These are phyloP conservation scores for Tetracentron sinense DNA, from an alignment of 164 flowering plant species.

Conservation along the genomic window DNA sequence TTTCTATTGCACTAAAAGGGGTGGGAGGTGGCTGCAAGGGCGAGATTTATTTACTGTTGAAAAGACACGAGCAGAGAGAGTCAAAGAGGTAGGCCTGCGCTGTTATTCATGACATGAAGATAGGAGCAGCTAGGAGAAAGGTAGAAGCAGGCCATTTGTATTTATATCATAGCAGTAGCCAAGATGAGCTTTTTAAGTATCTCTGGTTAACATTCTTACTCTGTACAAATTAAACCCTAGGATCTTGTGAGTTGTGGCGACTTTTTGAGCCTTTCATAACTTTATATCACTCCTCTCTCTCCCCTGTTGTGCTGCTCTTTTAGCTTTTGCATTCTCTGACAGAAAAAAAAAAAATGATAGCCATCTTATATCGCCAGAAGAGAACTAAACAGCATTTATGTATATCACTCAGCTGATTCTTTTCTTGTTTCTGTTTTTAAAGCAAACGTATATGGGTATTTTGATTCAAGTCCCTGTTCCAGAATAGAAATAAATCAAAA, in stretches of 20 bases:
- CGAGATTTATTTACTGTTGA: conserved; percentile 4
- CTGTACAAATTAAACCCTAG: conserved; percentile 11
- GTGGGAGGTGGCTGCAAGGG: not conserved
- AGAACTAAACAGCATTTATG: too few species aligned
- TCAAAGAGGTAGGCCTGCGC: conserved; percentile 13
- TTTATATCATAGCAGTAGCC: conserved; percentile 14
- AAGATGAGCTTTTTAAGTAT: conserved; percentile 4
- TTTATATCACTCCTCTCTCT: not conserved
- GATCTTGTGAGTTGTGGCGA: conserved; percentile 4
- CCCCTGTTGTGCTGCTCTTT: not conserved
- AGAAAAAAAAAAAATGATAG: too few species aligned
- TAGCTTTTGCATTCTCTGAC: not conserved
- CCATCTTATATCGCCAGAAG: too few species aligned
- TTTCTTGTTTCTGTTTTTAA: too few species aligned
- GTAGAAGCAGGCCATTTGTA: conserved; percentile 28
- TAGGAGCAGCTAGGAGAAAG: conserved; percentile 9
- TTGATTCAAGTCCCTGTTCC: too few species aligned
- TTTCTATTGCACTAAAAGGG: not conserved
- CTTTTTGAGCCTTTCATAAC: conserved; percentile 7
- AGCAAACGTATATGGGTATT: too few species aligned
- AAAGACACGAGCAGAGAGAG: conserved; percentile 10
- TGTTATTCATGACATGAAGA: conserved; percentile 11
- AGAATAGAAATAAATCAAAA: too few species aligned
- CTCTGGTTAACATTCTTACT: conserved; percentile 5
- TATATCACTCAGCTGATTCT: too few species aligned